Evolutionary conservation across 2,329 filamentous ascomycete species (phyloP), one percentile per base, ranked within the genome.

Genomic region (Pseudonectria foliicola): DNA sequence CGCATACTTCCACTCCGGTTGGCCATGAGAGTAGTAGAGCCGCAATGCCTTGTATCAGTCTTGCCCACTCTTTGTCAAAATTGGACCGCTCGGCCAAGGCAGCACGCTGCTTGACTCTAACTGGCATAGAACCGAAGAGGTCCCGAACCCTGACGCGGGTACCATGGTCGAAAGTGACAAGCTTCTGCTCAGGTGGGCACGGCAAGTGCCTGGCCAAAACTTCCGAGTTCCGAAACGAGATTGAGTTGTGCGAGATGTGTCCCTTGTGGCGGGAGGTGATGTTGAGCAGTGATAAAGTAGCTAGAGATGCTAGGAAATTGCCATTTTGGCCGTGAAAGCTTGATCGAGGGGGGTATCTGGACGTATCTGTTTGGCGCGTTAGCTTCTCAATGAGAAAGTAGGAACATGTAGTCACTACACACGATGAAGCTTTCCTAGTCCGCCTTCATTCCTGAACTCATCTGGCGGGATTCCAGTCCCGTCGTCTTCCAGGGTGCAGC

Each of bases 81-180:
- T 66, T 53, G 10, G 68, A 45, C 46, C 67, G 69, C 49, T 76
- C 64, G 26, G 68, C 61, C 3, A 77, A 47, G 0, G 75, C 48
- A 0, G 78, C 75, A 43, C 88, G 75, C 48, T 88, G 84, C 55
- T 92, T 94, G 16, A 93, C 81, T 11, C 90, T 79, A 10, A 95
- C 90, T 0, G 90, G 88, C 76, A 95, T 85, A 39, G 80, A 83
- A 0, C 89, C 88, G 60, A 95, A 96, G 1, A 95, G 66, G 55
- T 95, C 81, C 37, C 80, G 76, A 6, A 94, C 82, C 1, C 71
- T 72, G 2, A 90, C 78, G 18, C 77, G 74, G 0, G 89, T 95
- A 4, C 90, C 90, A 62, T 85, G 77, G 13, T 65, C 57, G 37
- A 70, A 72, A 25, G 61, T 63, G 7, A 68, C 49, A 6, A 85